Evolutionary conservation across 306 rosid species (phyloP).

Genomic region (Rosa multiflora): DNA sequence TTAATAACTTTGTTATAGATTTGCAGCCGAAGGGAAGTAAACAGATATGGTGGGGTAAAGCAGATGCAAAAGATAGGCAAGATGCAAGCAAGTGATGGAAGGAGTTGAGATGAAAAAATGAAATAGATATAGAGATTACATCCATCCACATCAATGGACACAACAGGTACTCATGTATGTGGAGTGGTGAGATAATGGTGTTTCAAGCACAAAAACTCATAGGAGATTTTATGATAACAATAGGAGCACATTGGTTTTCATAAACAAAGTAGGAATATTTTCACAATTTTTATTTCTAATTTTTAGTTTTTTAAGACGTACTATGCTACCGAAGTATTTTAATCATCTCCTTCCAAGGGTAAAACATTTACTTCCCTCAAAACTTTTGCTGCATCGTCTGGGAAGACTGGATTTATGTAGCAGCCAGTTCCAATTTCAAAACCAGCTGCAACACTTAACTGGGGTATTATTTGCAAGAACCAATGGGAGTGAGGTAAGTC

Average conservation of each 20-base stretch:
- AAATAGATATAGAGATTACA: background rate
- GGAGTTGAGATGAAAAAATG: background rate
- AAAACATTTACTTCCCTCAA: constrained; percentile 59
- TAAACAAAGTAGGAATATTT: too few species aligned
- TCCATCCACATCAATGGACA: background rate
- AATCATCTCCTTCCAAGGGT: background rate
- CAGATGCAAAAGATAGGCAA: background rate
- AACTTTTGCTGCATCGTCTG: constrained; percentile 83
- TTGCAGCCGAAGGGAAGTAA: background rate
- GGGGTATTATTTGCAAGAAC: constrained; percentile 82
- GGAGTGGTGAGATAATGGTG: background rate
- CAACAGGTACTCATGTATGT: background rate
- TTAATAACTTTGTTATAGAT: background rate
- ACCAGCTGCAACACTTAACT: constrained; percentile 59
- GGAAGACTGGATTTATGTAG: constrained; percentile 77
- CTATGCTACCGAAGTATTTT: background rate
- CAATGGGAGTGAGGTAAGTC: constrained; percentile 63
- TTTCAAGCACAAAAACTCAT: background rate
- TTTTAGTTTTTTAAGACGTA: background rate
- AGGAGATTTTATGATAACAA: background rate
- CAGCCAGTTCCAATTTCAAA: constrained; percentile 84
- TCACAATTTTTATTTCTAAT: background rate
- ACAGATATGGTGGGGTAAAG: background rate
- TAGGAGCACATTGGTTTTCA: too few species aligned
- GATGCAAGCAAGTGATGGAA: background rate